Conservation (phyloP, 768 basidiomycete genomes). For the Cyathus striatus region DNA sequence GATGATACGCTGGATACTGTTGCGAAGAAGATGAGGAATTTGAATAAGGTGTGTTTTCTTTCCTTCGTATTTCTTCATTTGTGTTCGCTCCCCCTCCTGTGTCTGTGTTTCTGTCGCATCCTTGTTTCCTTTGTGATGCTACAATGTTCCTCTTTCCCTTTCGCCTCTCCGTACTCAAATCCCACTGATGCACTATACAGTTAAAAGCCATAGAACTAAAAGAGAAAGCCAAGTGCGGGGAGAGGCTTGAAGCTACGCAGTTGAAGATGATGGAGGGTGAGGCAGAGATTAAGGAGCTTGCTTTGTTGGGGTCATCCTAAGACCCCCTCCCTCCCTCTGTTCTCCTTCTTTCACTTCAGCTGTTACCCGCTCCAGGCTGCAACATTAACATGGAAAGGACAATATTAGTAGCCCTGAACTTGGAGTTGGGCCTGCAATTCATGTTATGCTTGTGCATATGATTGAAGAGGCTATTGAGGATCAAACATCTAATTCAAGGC, state of each 20-base stretch:
- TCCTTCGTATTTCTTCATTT: constrained; percentile 38
- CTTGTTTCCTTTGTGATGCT: not conserved
- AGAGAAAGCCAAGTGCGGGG: constrained; percentile 79
- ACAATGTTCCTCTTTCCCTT: not conserved
- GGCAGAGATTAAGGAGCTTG: constrained; percentile 77
- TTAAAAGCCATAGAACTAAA: constrained; percentile 99
- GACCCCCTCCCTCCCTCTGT: not conserved
- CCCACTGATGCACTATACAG: constrained; percentile 30
- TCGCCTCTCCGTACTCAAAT: no score
- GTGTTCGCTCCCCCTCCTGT: constrained; percentile 27
- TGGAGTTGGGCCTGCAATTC: no score
- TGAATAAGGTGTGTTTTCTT: constrained; percentile 87
- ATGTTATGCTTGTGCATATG: no score
- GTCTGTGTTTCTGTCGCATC: not conserved
- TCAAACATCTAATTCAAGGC: no score
- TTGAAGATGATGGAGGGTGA: constrained; percentile 96
- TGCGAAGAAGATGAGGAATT: constrained; percentile 90
- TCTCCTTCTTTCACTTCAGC: not conserved
- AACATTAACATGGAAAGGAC: no score
- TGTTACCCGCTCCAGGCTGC: no score
- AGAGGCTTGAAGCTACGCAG: constrained; percentile 93
- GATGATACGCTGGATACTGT: constrained; percentile 63
- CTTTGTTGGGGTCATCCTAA: constrained; percentile 14
- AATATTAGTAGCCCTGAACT: no score
- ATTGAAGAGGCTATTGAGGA: no score